Evolutionary conservation across 140 eudicot genomes (phyloP).

Genomic region (Cichorium intybus): DNA sequence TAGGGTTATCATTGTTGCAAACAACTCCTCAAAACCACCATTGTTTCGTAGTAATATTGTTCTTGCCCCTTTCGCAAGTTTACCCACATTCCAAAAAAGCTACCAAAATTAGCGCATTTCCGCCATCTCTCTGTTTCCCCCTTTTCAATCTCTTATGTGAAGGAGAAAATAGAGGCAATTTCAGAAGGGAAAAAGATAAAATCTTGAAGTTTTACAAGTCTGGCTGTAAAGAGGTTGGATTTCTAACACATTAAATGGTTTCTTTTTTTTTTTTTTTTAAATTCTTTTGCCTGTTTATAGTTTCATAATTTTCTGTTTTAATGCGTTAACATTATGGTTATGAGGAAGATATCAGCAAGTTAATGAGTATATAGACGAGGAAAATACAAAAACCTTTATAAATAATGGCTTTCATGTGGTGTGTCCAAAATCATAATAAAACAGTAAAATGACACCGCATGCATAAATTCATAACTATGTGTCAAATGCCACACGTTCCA

Average conservation of each 20-base stretch:
- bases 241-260: not conserved
- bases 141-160: not conserved
- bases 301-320: not conserved
- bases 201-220: conserved; percentile 26
- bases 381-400: too few species aligned
- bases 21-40: conserved; percentile 1
- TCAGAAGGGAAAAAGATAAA: not conserved
- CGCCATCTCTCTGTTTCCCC: not conserved
- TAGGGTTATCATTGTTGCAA: not conserved
- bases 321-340: not conserved
- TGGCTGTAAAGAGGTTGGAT: conserved; percentile 65
- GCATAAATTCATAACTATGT: too few species aligned
- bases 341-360: not conserved
- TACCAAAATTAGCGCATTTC: conserved; percentile 10
- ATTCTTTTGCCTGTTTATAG: not conserved
- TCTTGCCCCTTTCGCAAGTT: not conserved
- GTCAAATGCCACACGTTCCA: too few species aligned
- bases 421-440: too few species aligned
- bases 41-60: not conserved
- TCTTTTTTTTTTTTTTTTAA: too few species aligned
- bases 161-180: not conserved
- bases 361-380: not conserved
- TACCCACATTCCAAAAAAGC: not conserved
- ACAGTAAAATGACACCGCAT: too few species aligned
- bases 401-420: too few species aligned